These are phyloP conservation scores for Solanum corneliomulleri DNA, from an alignment of 257 asterid genomes.

Conservation along the genomic window DNA sequence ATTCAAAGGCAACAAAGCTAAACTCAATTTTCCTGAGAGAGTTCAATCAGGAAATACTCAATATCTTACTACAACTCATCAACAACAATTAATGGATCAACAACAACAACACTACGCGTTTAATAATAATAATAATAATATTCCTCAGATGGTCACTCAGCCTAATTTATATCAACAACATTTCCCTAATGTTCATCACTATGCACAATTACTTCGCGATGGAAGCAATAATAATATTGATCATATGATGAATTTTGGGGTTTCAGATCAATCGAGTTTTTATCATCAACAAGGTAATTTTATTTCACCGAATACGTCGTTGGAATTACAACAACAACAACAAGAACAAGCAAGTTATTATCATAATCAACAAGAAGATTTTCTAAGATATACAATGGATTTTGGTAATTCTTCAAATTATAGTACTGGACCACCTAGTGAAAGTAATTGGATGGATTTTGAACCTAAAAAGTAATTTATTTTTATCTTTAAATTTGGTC, in stretches of 20 bases:
- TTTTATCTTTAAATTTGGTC: neutral
- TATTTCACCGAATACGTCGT: neutral
- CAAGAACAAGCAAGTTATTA: neutral
- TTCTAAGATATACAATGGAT: neutral
- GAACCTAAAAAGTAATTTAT: neutral
- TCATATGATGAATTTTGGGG: neutral
- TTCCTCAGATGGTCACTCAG: neutral
- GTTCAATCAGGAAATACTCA: neutral
- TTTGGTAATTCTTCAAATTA: neutral
- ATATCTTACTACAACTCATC: neutral
- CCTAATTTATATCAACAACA: neutral
- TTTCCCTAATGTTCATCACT: neutral
- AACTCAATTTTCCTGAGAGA: conserved; percentile 1
- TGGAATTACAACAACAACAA: neutral
- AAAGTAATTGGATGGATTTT: neutral
- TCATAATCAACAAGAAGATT: neutral
- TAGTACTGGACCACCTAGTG: neutral
- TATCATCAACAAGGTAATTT: neutral
- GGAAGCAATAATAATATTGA: neutral
- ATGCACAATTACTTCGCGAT: neutral
- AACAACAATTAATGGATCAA: neutral
- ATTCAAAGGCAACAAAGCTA: conserved; percentile 5
- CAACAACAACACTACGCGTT: neutral
- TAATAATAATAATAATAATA: neutral
- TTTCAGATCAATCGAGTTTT: neutral